A percentile compares a stretch with the other conserved stretches of the same genome.
Evolutionary conservation across 2,329 filamentous ascomycete species (phyloP).

Genomic region (Cytospora paraplurivora): DNA sequence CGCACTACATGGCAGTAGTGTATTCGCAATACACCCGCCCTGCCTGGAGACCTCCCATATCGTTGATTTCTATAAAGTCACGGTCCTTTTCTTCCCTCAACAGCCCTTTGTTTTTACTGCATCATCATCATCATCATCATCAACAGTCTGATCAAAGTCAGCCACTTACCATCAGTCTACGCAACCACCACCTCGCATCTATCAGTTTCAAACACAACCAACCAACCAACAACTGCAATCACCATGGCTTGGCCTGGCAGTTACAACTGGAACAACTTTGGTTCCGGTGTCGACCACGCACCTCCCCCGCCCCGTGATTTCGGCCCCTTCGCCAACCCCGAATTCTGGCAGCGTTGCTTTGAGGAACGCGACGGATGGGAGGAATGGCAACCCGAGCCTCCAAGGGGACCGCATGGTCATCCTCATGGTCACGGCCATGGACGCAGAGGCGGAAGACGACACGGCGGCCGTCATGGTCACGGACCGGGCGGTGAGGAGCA

Average conservation of each 20-base stretch:
- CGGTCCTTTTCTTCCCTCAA: neutral
- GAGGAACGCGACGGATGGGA: constrained; percentile 24
- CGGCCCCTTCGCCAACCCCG: constrained; percentile 19
- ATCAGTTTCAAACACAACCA: constrained; percentile 6
- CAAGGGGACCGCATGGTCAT: constrained; percentile 18
- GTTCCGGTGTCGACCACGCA: constrained; percentile 25
- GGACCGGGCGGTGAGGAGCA: neutral
- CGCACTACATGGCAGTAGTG: constrained; percentile 11
- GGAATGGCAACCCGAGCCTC: constrained; percentile 13
- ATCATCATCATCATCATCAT: constrained; percentile 6
- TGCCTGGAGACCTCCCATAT: constrained; percentile 14
- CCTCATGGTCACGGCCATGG: constrained; percentile 8
- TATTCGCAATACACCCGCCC: constrained; percentile 15
- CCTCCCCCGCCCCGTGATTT: constrained; percentile 6
- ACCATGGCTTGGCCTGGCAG: constrained; percentile 27
- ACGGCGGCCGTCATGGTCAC: neutral
- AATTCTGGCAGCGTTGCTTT: constrained; percentile 26
- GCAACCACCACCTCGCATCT: neutral
- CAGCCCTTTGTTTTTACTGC: neutral
- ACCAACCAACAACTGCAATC: constrained; percentile 7
- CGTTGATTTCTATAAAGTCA: constrained; percentile 16
- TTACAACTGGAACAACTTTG: constrained; percentile 21
- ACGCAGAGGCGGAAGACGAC: constrained; percentile 15
- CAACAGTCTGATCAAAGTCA: neutral
- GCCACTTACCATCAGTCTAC: neutral